Evolutionary conservation across 495 filamentous ascomycete species (phyloP).

Genomic region (Lepidopterella palustris): DNA sequence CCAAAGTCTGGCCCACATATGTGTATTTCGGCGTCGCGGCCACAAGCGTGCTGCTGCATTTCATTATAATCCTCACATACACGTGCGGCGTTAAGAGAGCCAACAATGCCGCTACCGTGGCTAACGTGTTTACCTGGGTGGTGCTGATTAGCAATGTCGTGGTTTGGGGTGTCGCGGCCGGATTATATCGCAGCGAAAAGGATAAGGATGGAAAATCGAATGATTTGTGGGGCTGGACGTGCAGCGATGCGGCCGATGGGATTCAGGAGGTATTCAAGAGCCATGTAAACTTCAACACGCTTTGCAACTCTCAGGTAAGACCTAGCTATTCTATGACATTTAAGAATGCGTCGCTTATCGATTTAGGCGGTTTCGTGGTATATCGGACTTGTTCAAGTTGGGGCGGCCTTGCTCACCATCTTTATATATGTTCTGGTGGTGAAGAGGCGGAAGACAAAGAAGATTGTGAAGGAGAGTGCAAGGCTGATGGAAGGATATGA

Average conservation of each 20-base stretch:
- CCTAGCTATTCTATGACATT: neutral
- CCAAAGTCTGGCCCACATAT: slow-evolving; percentile 32
- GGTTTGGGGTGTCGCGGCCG: slow-evolving; percentile 28
- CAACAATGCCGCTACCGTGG: slow-evolving; percentile 22
- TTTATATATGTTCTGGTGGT: slow-evolving; percentile 27
- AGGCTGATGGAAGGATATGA: neutral
- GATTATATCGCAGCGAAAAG: slow-evolving; percentile 28
- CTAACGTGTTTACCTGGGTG: slow-evolving; percentile 19
- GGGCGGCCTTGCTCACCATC: slow-evolving; percentile 21
- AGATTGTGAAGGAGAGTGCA: slow-evolving; percentile 9
- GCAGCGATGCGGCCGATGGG: slow-evolving; percentile 27
- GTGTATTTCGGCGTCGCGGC: slow-evolving; percentile 31
- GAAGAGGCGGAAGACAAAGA: slow-evolving; percentile 28
- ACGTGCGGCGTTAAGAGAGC: slow-evolving; percentile 18
- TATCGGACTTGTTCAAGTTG: slow-evolving; percentile 29
- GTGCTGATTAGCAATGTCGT: slow-evolving; percentile 27
- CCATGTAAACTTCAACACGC: slow-evolving; percentile 31
- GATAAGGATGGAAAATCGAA: slow-evolving; percentile 24
- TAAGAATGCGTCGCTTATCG: neutral
- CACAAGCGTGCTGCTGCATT: slow-evolving; percentile 20
- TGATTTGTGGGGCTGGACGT: slow-evolving; percentile 40
- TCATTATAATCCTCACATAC: slow-evolving; percentile 26
- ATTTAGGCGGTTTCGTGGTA: slow-evolving; percentile 28
- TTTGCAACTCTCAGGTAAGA: slow-evolving; percentile 34
- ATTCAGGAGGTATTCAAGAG: slow-evolving; percentile 31